Evolutionary conservation across 2,329 filamentous ascomycete genomes (phyloP).

Genomic region (Cadophora sp.): DNA sequence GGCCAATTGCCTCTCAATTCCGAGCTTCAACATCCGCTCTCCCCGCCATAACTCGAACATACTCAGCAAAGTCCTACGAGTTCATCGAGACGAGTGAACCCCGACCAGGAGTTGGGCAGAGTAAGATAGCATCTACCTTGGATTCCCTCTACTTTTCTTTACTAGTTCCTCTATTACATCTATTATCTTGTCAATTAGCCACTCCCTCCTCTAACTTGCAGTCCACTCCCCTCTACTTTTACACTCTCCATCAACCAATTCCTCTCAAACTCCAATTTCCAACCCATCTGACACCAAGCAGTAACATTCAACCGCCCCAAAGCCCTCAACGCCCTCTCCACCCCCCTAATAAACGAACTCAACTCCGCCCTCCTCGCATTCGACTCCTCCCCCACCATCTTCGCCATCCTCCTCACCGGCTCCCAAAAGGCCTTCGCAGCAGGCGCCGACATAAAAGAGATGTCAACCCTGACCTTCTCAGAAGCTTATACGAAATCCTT

Average conservation of each 20-base stretch:
- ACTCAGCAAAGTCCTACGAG: constrained; percentile 65
- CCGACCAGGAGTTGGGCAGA: constrained; percentile 87
- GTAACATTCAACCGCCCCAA: constrained; percentile 94
- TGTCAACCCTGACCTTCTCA: constrained; percentile 90
- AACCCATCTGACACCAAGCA: constrained; percentile 47
- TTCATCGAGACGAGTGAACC: constrained; percentile 83
- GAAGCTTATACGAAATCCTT: constrained; percentile 89
- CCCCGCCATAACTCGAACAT: constrained; percentile 40
- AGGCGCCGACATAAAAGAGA: constrained; percentile 98
- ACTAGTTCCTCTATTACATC: constrained; percentile 35
- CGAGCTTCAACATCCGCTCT: constrained; percentile 37
- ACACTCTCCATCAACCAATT: background rate
- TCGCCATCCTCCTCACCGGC: constrained; percentile 85
- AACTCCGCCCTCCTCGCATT: constrained; percentile 78
- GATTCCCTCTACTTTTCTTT: background rate
- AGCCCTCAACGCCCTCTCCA: constrained; percentile 92
- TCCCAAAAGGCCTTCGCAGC: constrained; percentile 91
- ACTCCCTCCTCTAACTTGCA: background rate
- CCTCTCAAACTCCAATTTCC: background rate
- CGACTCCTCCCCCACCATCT: constrained; percentile 72
- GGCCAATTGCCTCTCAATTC: constrained; percentile 44
- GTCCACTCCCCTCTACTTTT: background rate
- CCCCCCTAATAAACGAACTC: constrained; percentile 88
- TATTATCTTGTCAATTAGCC: background rate
- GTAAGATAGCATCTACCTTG: background rate